A percentile compares a stretch with the other conserved stretches of the same genome.
These are phyloP conservation scores for Mycena epipterygia DNA, from an alignment of 768 basidiomycete species.

Conservation along the genomic window DNA sequence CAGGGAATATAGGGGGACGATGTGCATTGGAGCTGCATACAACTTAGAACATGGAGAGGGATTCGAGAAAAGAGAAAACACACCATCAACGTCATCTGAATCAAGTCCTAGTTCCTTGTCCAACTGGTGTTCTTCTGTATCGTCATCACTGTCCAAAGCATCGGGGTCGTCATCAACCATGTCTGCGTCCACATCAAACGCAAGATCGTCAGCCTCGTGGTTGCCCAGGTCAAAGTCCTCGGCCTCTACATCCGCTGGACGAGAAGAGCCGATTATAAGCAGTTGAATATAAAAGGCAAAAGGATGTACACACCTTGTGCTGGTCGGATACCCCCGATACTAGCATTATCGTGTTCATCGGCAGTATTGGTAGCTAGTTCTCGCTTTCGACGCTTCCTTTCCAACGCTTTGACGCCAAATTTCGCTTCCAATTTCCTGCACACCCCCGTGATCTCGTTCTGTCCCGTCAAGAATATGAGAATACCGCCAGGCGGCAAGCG, in stretches of 20 bases:
- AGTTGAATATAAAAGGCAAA: not conserved
- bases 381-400: constrained; percentile 59
- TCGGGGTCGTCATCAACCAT: constrained; percentile 78
- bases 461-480: constrained; percentile 94
- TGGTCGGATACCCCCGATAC: constrained; percentile 50
- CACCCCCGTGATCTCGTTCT: constrained; percentile 92
- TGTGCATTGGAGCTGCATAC: constrained; percentile 87
- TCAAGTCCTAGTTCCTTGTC: constrained; percentile 71
- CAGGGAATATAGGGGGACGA: constrained; percentile 94
- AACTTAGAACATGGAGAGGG: constrained; percentile 22
- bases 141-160: constrained; percentile 81
- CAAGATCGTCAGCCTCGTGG: constrained; percentile 61
- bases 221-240: constrained; percentile 85
- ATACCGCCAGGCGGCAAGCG: constrained; percentile 94
- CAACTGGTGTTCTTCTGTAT: constrained; percentile 55
- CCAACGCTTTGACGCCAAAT: constrained; percentile 77
- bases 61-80: constrained; percentile 33
- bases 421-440: constrained; percentile 85
- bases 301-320: constrained; percentile 60
- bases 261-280: not conserved
- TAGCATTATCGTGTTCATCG: constrained; percentile 41
- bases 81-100: constrained; percentile 77
- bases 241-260: constrained; percentile 78
- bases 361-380: constrained; percentile 42
- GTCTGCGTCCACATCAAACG: constrained; percentile 77